Base-by-base conservation (phyloP, 306 rosid species). In the Lotus japonicus region DNA sequence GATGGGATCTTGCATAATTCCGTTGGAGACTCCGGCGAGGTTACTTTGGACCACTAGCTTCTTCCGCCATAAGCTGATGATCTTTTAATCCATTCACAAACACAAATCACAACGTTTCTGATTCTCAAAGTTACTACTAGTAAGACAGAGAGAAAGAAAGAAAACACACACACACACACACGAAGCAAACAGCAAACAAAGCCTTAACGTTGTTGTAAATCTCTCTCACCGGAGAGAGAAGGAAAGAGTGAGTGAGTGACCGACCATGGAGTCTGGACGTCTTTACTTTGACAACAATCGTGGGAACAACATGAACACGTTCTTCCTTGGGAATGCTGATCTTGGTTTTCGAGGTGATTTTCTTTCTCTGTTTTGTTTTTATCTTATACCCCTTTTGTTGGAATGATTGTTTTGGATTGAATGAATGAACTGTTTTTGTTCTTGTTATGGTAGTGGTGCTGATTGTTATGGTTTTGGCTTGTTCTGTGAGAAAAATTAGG, bases 41-140 rank as follows among this genome's bases (percentile, higher is more conserved):
- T 82, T 94, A 36, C 97, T 90, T 3, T 94, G 98, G 98, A 94
- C 86, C 39, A 94, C 98, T 2, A 94, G 98, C 64, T 94, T 94
- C 87, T 94, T 94, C 95, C 98, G 98, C 69, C 98, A 94, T 81
- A 94, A 88, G 98, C 66, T 94, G 35, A 90, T 90, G 97, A 88
- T 94, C 82, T 90, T 90, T 66, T 94, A 87, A 85, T 66, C 49
- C 9, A 5, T 11, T 41, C 5, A 9, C 9, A 64, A 6, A 13
- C 31, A 55, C 13, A 12, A 19, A 23, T 36, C 1, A 31, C 2
- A 66, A 15, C 44, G 42, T 14, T 61, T 58, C 50, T 61, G 11
- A 42, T 64, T 57, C 66, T 73, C 14, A 21, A 64, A 63, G 9
- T 19, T 72, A 39, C 9, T n/a, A n/a, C n/a, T n/a, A n/a, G n/a